These are phyloP conservation scores for Vitis amurensis DNA, from an alignment of 164 flowering plant genomes.

Conservation along the genomic window DNA sequence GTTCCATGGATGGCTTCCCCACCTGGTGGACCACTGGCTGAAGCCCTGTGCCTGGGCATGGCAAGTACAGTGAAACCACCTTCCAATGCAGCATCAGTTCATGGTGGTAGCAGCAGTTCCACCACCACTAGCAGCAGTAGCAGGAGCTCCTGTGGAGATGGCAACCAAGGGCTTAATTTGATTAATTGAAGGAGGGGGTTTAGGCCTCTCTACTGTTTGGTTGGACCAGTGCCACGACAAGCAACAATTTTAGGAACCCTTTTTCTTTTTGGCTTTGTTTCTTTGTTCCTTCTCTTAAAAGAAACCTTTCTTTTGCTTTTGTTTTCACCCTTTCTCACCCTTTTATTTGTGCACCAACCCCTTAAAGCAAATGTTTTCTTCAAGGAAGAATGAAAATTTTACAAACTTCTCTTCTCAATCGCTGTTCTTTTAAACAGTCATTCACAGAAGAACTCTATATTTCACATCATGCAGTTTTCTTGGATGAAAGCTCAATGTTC, in stretches of 20 bases:
- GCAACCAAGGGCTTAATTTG: slow-evolving; percentile 25
- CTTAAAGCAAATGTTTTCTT: too few relatives aligned
- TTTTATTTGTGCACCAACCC: too few relatives aligned
- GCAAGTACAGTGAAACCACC: slow-evolving; percentile 15
- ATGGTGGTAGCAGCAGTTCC: slow-evolving; percentile 18
- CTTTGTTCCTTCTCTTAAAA: too few relatives aligned
- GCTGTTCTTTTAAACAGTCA: too few relatives aligned
- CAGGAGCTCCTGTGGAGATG: slow-evolving; percentile 29
- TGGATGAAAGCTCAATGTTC: too few relatives aligned
- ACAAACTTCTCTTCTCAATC: too few relatives aligned
- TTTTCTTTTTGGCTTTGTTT: too few relatives aligned
- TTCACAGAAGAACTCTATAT: too few relatives aligned
- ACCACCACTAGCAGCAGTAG: slow-evolving; percentile 22
- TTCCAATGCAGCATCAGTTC: slow-evolving; percentile 16
- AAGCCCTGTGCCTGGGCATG: slow-evolving; percentile 58
- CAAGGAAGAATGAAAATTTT: too few relatives aligned
- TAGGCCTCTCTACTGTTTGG: neutral
- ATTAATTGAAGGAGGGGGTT: neutral
- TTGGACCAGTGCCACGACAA: neutral
- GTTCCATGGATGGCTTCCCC: slow-evolving; percentile 49
- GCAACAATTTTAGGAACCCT: neutral
- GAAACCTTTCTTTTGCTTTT: too few relatives aligned
- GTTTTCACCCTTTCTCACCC: too few relatives aligned
- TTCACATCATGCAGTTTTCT: too few relatives aligned
- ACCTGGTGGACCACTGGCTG: slow-evolving; percentile 84